Evolutionary conservation across 371 early-diverging fungal genomes (phyloP).

Genomic region (Coemansia sp.): DNA sequence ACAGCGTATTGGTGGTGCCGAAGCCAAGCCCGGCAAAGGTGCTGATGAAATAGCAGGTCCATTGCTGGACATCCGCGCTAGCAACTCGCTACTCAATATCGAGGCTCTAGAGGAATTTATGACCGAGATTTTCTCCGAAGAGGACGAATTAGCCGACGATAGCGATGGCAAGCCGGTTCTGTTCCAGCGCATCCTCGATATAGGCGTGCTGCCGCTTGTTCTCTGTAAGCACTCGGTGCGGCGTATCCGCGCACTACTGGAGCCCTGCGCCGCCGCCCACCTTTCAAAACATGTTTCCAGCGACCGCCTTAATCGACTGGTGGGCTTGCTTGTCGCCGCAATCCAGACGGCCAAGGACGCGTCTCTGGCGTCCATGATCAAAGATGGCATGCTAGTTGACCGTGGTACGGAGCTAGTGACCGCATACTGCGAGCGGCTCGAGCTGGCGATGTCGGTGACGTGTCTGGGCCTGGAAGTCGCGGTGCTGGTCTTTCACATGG

Average conservation of each 20-base stretch:
- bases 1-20: background rate
- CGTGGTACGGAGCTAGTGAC: constrained; percentile 11
- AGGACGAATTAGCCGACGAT: constrained; percentile 18
- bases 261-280: constrained; percentile 12
- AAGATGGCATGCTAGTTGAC: constrained; percentile 21
- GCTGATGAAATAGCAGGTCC: background rate
- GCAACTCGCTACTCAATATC: background rate
- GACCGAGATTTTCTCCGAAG: constrained; percentile 32
- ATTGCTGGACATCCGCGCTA: too few relatives aligned
- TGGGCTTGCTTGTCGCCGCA: constrained; percentile 24
- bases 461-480: constrained; percentile 40
- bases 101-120: constrained; percentile 29
- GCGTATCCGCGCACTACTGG: constrained; percentile 17
- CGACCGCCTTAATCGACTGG: constrained; percentile 19
- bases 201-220: constrained; percentile 3
- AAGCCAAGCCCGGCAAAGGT: background rate
- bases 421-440: constrained; percentile 27
- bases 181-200: constrained; percentile 9
- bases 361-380: constrained; percentile 30
- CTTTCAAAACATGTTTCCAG: constrained; percentile 8
- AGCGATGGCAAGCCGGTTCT: background rate
- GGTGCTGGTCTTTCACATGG: constrained; percentile 15
- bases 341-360: constrained; percentile 27
- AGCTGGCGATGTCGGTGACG: constrained; percentile 11
- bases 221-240: constrained; percentile 26